Conservation (phyloP, 2,329 filamentous ascomycete species). For the Fusarium setosum region DNA sequence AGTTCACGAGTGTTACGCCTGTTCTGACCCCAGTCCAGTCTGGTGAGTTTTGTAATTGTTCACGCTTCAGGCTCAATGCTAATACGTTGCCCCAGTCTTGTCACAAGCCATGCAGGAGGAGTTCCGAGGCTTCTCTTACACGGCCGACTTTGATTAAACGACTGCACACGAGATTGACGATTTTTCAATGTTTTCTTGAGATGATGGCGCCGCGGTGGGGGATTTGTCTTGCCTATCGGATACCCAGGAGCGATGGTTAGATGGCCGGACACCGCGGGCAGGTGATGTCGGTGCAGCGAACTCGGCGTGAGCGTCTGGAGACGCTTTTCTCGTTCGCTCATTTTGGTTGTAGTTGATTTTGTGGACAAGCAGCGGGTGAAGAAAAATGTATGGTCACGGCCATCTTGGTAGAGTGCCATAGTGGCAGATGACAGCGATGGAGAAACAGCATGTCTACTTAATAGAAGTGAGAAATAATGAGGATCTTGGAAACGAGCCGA, state of each 20-base stretch:
- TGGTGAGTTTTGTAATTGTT: slow-evolving; percentile 70
- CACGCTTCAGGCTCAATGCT: slow-evolving; percentile 34
- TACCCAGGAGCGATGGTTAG: slow-evolving; percentile 44
- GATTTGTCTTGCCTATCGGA: slow-evolving; percentile 44
- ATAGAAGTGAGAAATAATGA: slow-evolving; percentile 38
- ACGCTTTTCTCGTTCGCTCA: slow-evolving; percentile 28
- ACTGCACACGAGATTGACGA: slow-evolving; percentile 33
- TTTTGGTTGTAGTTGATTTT: slow-evolving; percentile 33
- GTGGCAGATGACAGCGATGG: slow-evolving; percentile 27
- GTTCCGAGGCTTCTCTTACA: slow-evolving; percentile 98
- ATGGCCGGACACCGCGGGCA: slow-evolving; percentile 36
- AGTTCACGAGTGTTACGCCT: slow-evolving; percentile 98
- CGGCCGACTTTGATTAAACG: slow-evolving; percentile 82
- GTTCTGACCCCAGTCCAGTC: slow-evolving; percentile 97
- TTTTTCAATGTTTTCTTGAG: slow-evolving; percentile 38
- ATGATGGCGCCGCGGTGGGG: slow-evolving; percentile 39
- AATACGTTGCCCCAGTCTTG: slow-evolving; percentile 70
- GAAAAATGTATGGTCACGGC: slow-evolving; percentile 33
- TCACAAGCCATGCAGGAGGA: slow-evolving; percentile 99
- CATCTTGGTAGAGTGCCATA: slow-evolving; percentile 29
- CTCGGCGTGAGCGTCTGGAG: slow-evolving; percentile 19
- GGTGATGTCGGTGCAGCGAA: slow-evolving; percentile 36
- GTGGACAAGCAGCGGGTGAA: slow-evolving; percentile 33
- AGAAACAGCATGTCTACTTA: slow-evolving; percentile 37
- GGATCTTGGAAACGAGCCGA: slow-evolving; percentile 22